Evolutionary conservation across 352 stramenopile genomes (phyloP), one percentile per base, ranked within the genome.

Genomic region (Globisporangium lucens): DNA sequence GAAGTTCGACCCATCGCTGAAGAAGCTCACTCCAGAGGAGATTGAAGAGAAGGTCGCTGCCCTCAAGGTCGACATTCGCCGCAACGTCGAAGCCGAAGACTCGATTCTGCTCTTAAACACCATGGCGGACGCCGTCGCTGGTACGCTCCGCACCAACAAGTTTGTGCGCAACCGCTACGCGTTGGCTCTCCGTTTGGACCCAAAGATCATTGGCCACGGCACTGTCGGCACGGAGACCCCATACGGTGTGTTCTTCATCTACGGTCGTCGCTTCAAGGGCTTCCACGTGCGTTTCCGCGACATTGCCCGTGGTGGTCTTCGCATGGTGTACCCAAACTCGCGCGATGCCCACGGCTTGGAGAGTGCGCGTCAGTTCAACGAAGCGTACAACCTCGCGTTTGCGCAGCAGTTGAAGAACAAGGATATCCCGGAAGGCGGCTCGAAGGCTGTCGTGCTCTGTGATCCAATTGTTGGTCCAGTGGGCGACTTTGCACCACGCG

Each of bases 201-300:
- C 85, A 0, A 76, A 77, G 61, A 81, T 96, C 74, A 89, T 94
- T 73, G 87, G 85, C 38, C 89, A 92, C 72, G 85, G 87, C 52
- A 90, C 85, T 0, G 82, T 94, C 9, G 82, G 84, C 67, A 94
- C 89, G 75, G 90, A 98, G 66, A 85, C 88, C 12, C 97, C 97
- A 13, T 99, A 96, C 74, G 97, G 96, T 15, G 88, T 99, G 15
- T 98, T 99, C 76, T 99, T 98, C 76, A 95, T 96, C 64, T 97
- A 99, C 77, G 97, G 97, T 5, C 87, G 95, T 66, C 91, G 97
- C 36, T 99, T 99, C 84, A 98, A 90, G 74, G 86, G 86, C 51
- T 95, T 95, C 72, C 87, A 95, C 76, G 85, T 92, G 60, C 87
- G 87, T 13, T 95, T 95, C 74, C 80, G 82, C 36, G 87, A 95